Percentiles rank a stretch among this genome's conserved stretches.
Evolutionary conservation across 768 basidiomycete species (phyloP).

Genomic region (Serendipita sp.): DNA sequence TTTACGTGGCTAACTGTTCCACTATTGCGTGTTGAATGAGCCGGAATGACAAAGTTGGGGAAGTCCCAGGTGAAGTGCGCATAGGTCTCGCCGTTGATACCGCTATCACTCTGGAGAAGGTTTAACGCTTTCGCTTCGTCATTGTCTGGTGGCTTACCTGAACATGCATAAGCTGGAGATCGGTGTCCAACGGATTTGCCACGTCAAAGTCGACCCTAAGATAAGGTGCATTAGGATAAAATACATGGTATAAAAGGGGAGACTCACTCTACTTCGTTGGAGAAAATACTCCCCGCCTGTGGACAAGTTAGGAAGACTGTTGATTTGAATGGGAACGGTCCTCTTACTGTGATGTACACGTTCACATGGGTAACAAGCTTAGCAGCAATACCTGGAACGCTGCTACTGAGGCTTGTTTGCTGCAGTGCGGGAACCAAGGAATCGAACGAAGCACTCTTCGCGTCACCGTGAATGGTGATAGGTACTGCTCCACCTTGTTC

Average conservation of each 20-base stretch:
- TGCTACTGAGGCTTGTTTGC: conserved; percentile 32
- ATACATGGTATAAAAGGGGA: background rate
- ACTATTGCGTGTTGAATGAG: conserved; percentile 43
- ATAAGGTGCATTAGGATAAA: background rate
- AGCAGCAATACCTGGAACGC: conserved; percentile 8
- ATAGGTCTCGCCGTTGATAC: conserved; percentile 35
- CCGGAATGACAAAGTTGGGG: conserved; percentile 37
- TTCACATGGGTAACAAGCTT: conserved; percentile 39
- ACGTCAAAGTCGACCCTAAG: conserved; percentile 18
- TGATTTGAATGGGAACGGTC: no score
- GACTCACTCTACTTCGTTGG: conserved; percentile 4
- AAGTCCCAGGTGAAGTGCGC: conserved; percentile 45
- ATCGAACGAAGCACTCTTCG: conserved; percentile 40
- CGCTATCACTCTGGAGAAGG: conserved; percentile 39
- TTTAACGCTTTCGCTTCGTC: conserved; percentile 23
- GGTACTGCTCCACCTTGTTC: conserved; percentile 33
- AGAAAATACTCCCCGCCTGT: conserved; percentile 14
- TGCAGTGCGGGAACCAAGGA: conserved; percentile 42
- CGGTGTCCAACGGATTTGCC: conserved; percentile 41
- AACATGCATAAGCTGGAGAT: conserved; percentile 21
- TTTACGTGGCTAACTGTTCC: conserved; percentile 42
- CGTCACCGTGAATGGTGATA: conserved; percentile 44
- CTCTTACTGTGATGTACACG: conserved; percentile 32
- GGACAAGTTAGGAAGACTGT: conserved; percentile 2
- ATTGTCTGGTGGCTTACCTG: background rate